phyloP scores from a whole-genome alignment of 1,284 basidiomycete genomes.

The Puccinia sorghi region DNA sequence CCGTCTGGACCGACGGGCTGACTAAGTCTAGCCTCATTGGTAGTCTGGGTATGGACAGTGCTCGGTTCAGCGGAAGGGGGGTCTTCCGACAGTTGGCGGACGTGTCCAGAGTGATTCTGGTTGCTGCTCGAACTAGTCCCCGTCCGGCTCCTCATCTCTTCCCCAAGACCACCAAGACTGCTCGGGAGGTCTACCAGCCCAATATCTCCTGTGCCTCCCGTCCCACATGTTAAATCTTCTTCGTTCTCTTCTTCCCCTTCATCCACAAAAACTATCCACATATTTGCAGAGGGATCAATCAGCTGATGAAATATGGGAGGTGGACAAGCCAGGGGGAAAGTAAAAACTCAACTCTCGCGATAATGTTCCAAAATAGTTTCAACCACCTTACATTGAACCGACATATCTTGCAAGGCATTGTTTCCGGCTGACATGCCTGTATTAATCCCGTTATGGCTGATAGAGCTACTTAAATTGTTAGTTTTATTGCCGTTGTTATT shows the following conservation, averaged over 20 bases:
- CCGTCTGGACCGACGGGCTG: background rate
- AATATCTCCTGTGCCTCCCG: constrained; percentile 8
- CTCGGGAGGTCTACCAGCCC: background rate
- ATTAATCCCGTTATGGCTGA: constrained; percentile 53
- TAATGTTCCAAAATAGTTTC: constrained; percentile 85
- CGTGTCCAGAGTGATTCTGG: constrained; percentile 10
- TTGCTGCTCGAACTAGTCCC: constrained; percentile 6
- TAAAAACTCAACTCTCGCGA: constrained; percentile 63
- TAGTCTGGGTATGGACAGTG: background rate
- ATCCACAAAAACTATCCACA: constrained; percentile 22
- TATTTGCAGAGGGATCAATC: background rate
- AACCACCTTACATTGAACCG: constrained; percentile 74
- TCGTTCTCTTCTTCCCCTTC: constrained; percentile 38
- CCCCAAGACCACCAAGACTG: background rate
- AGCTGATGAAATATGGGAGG: background rate
- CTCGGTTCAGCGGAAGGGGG: background rate
- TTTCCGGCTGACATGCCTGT: constrained; percentile 52
- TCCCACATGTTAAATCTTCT: constrained; percentile 13
- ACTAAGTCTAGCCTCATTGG: background rate
- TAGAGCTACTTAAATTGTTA: constrained; percentile 18
- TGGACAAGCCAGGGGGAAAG: background rate
- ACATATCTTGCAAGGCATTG: constrained; percentile 64
- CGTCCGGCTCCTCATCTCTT: background rate
- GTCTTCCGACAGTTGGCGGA: background rate
- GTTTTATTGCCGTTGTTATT: constrained; percentile 1